Percentiles rank a stretch among this genome's conserved stretches.
These are phyloP conservation scores for Phytopythium chamaehyphon DNA, from an alignment of 352 stramenopile species.

Conservation along the genomic window DNA sequence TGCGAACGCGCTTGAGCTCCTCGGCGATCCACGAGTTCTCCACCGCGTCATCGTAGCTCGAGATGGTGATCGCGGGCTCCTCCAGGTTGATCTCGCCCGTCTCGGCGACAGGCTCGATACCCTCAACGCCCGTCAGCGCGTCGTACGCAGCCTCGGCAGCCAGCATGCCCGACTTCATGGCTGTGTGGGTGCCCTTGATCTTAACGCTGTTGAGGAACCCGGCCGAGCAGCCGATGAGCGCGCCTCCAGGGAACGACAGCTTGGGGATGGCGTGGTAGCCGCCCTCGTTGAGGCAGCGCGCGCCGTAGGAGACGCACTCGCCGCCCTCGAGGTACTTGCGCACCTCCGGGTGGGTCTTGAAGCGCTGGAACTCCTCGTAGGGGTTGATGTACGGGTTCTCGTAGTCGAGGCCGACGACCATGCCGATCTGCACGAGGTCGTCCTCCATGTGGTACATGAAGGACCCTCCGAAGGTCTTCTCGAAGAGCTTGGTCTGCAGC, in stretches of 20 bases:
- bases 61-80: constrained; percentile 61
- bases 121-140: constrained; percentile 45
- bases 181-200: constrained; percentile 99
- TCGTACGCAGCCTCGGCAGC: constrained; percentile 96
- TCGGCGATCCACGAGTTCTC: constrained; percentile 95
- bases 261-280: constrained; percentile 98
- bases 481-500: constrained; percentile 87
- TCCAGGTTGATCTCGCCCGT: constrained; percentile 70
- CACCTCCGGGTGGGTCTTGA: constrained; percentile 97
- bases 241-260: constrained; percentile 96
- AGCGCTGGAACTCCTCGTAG: constrained; percentile 99
- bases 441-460: constrained; percentile 99
- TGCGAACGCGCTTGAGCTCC: constrained; percentile 97
- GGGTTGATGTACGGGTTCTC: constrained; percentile 99
- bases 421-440: constrained; percentile 93
- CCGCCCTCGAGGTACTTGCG: constrained; percentile 93
- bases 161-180: constrained; percentile 98
- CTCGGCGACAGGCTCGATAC: constrained; percentile 52
- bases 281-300: constrained; percentile 92
- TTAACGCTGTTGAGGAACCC: constrained; percentile 99
- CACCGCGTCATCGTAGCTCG: constrained; percentile 86
- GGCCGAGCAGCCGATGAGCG: constrained; percentile 95
- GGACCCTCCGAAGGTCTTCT: constrained; percentile 96
- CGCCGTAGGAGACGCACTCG: constrained; percentile 97
- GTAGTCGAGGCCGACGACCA: constrained; percentile 99